phyloP scores from a whole-genome alignment of 78 protist species.

The Dictyostelium intermedium region DNA sequence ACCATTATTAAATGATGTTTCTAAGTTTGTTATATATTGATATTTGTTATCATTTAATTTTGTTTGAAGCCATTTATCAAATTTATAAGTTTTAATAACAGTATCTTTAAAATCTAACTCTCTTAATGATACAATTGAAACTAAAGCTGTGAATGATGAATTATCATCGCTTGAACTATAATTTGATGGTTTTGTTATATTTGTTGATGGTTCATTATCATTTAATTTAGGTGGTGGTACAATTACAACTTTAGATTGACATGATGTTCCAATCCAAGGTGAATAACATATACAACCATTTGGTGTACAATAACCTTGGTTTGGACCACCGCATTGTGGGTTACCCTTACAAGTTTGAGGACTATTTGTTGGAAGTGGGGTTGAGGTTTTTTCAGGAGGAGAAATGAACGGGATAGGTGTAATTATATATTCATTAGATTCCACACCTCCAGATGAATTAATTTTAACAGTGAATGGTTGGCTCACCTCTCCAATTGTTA shows the following conservation, averaged over 20 bases:
- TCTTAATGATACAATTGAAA: neutral
- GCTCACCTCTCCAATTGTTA: neutral
- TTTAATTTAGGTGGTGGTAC: neutral
- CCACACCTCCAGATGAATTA: neutral
- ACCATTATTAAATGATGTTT: neutral
- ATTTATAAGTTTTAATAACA: neutral
- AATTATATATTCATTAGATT: neutral
- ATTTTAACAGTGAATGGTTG: neutral
- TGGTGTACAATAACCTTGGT: neutral
- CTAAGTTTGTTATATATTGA: neutral
- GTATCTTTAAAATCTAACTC: neutral
- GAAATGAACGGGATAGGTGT: neutral
- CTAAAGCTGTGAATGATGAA: neutral
- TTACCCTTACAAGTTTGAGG: neutral
- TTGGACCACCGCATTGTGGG: neutral
- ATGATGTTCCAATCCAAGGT: neutral
- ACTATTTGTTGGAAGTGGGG: neutral
- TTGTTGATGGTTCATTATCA: neutral
- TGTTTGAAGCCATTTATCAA: conserved; percentile 8
- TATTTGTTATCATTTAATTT: neutral
- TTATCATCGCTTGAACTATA: neutral
- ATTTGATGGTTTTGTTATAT: neutral
- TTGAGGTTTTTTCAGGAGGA: neutral
- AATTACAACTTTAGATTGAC: neutral
- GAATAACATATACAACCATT: neutral